Percentiles rank a stretch among this genome's conserved stretches.
Evolutionary conservation across 2,329 filamentous ascomycete species (phyloP).

Genomic region (Alternaria ventricosa): DNA sequence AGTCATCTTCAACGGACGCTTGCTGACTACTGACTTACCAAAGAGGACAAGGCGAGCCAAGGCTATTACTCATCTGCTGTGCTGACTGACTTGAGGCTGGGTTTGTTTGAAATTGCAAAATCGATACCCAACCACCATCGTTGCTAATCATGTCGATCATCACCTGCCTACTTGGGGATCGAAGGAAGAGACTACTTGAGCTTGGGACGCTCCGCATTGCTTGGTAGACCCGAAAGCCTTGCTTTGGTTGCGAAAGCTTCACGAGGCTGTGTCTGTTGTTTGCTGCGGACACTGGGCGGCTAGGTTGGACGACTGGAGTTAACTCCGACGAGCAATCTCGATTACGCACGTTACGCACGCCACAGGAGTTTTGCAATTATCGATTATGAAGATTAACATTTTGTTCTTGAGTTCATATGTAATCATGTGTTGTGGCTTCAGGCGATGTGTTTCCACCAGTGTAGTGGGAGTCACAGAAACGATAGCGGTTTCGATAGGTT

Average conservation of each 20-base stretch:
- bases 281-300: neutral
- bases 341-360: neutral
- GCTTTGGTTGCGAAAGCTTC: neutral
- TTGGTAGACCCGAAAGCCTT: neutral
- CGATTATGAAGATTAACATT: neutral
- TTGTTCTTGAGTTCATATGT: neutral
- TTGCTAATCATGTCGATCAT: neutral
- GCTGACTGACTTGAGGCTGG: neutral
- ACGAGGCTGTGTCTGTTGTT: neutral
- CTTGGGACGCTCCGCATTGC: neutral
- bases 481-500: neutral
- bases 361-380: neutral
- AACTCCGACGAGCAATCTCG: neutral
- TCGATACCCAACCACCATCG: neutral
- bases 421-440: neutral
- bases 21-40: neutral
- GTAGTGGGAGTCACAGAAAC: neutral
- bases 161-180: neutral
- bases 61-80: neutral
- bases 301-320: neutral
- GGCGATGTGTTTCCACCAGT: neutral
- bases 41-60: neutral
- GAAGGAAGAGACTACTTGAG: neutral
- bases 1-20: neutral
- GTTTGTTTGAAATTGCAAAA: neutral